These are phyloP conservation scores for Ustilago tritici DNA, from an alignment of 1,284 basidiomycete species.

Conservation along the genomic window DNA sequence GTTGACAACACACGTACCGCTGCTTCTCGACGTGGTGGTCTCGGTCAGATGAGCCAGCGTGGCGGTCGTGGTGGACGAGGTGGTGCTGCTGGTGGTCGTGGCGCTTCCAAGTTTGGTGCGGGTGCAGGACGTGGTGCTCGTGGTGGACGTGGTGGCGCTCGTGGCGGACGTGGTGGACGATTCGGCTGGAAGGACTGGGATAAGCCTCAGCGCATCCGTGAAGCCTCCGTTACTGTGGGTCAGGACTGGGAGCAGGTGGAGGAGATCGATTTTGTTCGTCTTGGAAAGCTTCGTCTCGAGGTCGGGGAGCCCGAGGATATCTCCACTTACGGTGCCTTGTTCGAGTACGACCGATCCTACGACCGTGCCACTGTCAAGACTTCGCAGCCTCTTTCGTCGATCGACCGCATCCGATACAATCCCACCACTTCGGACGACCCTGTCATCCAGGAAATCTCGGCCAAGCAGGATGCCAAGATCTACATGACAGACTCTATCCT, in stretches of 20 bases:
- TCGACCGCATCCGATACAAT: conserved; percentile 97
- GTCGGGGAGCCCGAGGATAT: conserved; percentile 72
- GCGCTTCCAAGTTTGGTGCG: conserved; percentile 57
- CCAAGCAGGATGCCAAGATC: conserved; percentile 78
- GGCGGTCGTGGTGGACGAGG: conserved; percentile 66
- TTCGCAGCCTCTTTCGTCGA: conserved; percentile 87
- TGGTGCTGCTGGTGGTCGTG: conserved; percentile 51
- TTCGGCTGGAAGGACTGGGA: conserved; percentile 95
- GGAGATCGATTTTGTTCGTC: conserved; percentile 95
- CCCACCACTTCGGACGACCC: conserved; percentile 97
- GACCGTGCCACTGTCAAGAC: conserved; percentile 91
- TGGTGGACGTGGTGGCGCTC: conserved; percentile 70
- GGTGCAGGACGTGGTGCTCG: conserved; percentile 60
- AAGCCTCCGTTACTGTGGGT: conserved; percentile 92
- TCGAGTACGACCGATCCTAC: conserved; percentile 92
- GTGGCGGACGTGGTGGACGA: conserved; percentile 71
- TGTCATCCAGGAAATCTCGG: conserved; percentile 62
- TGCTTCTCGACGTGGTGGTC: conserved; percentile 65
- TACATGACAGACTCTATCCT: conserved; percentile 97
- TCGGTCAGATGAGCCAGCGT: conserved; percentile 70
- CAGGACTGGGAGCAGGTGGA: conserved; percentile 93
- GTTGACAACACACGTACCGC: conserved; percentile 80
- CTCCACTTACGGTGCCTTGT: conserved; percentile 87
- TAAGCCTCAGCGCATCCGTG: conserved; percentile 87
- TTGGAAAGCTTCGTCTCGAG: conserved; percentile 89